Evolutionary conservation across 2,329 filamentous ascomycete species (phyloP).

Genomic region (Trichoderma sp.): DNA sequence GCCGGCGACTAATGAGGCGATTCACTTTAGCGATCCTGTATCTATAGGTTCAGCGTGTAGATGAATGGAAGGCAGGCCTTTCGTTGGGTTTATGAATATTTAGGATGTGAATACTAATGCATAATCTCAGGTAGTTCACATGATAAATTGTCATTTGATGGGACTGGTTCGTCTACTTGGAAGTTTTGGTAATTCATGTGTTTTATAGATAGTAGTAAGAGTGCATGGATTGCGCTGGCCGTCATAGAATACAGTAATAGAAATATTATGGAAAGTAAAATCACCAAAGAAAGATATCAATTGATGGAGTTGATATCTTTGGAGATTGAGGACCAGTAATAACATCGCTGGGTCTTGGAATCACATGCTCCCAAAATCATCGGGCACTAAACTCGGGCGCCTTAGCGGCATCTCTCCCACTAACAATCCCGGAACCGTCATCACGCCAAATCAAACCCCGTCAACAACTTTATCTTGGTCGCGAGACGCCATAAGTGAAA

Average conservation of each 20-base stretch:
- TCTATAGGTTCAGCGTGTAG: neutral
- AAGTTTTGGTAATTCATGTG: neutral
- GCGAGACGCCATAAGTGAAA: neutral
- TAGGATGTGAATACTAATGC: neutral
- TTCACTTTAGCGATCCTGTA: neutral
- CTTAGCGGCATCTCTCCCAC: neutral
- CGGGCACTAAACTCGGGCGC: slow-evolving; percentile 4
- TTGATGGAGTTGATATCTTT: neutral
- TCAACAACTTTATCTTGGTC: neutral
- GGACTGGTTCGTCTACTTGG: too few species aligned
- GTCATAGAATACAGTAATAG: too few species aligned
- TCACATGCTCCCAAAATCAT: neutral
- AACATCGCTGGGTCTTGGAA: neutral
- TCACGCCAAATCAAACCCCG: neutral
- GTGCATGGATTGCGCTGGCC: neutral
- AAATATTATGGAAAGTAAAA: too few species aligned
- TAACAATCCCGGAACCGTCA: neutral
- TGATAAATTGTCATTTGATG: neutral
- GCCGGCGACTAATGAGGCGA: neutral
- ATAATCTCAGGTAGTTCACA: neutral
- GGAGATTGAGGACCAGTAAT: neutral
- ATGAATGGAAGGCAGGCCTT: slow-evolving; percentile 3
- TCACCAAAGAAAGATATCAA: neutral
- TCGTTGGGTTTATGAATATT: neutral
- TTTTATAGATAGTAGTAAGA: neutral